Conservation (phyloP, 371 early-diverging fungal species). For the Mucor irregularis region DNA sequence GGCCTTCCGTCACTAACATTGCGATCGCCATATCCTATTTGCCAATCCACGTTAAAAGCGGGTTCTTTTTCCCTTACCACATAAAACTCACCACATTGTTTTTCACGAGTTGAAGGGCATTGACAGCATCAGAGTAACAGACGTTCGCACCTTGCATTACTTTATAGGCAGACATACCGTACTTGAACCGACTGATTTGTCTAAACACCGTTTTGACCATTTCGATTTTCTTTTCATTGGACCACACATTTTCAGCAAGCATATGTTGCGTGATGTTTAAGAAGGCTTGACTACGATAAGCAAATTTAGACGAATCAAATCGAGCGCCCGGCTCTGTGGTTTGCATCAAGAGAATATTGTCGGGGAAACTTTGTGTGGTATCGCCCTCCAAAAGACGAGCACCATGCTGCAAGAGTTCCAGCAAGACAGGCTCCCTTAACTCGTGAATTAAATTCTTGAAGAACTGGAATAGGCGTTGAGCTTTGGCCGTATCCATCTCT, state of each 20-base stretch:
- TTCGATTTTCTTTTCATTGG: slow-evolving; percentile 47
- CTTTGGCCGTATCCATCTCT: slow-evolving; percentile 31
- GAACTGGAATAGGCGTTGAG: slow-evolving; percentile 42
- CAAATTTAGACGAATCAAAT: slow-evolving; percentile 30
- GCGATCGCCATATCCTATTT: slow-evolving; percentile 40
- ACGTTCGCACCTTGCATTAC: slow-evolving; percentile 54
- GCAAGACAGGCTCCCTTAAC: slow-evolving; percentile 37
- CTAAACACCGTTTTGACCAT: slow-evolving; percentile 50
- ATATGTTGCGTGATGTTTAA: slow-evolving; percentile 57
- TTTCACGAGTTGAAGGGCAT: slow-evolving; percentile 35
- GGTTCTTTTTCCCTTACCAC: background rate
- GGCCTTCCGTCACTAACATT: slow-evolving; percentile 38
- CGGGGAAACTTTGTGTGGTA: slow-evolving; percentile 33
- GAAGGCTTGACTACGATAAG: slow-evolving; percentile 52
- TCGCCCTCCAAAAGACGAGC: slow-evolving; percentile 40
- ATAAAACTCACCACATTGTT: slow-evolving; percentile 37
- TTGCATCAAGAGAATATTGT: slow-evolving; percentile 45
- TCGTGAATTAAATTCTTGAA: slow-evolving; percentile 44
- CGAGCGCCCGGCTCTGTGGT: background rate
- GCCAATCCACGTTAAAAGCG: background rate
- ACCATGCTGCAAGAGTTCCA: slow-evolving; percentile 40
- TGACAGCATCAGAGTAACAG: slow-evolving; percentile 50
- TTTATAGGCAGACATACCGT: slow-evolving; percentile 40
- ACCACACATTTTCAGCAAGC: slow-evolving; percentile 52
- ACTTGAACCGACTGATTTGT: slow-evolving; percentile 52